Evolutionary conservation across 441 rosid species (phyloP), one percentile per base, ranked within the genome.

Genomic region (Pelargonium citronellum): DNA sequence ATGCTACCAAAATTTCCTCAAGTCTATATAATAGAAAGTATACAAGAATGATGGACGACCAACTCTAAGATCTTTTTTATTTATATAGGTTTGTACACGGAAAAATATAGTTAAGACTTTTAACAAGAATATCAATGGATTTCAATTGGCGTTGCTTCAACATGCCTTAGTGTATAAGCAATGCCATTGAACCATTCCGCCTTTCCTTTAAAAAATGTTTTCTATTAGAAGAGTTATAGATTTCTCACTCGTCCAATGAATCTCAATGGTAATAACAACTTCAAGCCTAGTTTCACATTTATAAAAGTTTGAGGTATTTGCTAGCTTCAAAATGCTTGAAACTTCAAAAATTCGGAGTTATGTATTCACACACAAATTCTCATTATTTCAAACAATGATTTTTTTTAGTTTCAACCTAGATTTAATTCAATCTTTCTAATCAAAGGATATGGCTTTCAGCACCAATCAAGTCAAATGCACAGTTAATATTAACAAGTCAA

Each of bases 391-490:
- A 9, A 43, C 8, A 43, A 43, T 8, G 46, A 43, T 43, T 7
- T 43, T 43, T 53, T 71, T 58, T 22, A 64, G 15, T 66, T 13
- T 49, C 68, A 10, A 46, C 37, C 67, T 34, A 1, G 49, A 11
- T 13, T 20, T 22, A 9, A 20, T 12, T 62, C 64, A 60, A 22
- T 22, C 37, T 60, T 24, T 2, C 43, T 60, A 60, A 9, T 11
- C n/a, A 60, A 9, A 9, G 24, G 34, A 60, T 64, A 11, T 27
- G 37, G 67, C 67, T 64, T 27, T 11, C 11, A 39, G 11, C 19
- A 39, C 20, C 20, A 64, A 37, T n/a, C 8, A 39, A 64, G 7
- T 64, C 47, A 71, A 49, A 69, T 62, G 63, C 10, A 68, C 5
- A 55, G 46, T 30, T 53, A 53, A 37, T 3, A 70, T 68, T 22